Percentiles rank a stretch among this genome's conserved stretches.
Evolutionary conservation across 352 stramenopile genomes (phyloP).

Genomic region (Phytophthora meadii): DNA sequence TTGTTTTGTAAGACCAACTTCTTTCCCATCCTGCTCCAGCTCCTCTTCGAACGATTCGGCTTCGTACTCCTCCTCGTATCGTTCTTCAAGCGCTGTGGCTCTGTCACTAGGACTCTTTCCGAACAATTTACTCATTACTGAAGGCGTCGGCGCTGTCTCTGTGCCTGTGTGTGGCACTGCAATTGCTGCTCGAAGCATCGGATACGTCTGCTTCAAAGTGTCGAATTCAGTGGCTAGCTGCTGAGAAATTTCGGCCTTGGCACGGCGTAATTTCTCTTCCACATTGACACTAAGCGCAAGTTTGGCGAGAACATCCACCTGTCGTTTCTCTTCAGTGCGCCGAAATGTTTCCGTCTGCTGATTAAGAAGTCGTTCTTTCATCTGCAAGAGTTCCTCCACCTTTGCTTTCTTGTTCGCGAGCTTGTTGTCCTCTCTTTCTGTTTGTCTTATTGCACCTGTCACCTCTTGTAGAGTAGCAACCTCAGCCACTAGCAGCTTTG

Average conservation of each 20-base stretch:
- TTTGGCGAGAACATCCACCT: slow-evolving; percentile 50
- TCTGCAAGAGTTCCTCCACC: slow-evolving; percentile 43
- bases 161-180: not conserved
- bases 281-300: slow-evolving; percentile 50
- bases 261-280: slow-evolving; percentile 25
- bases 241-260: slow-evolving; percentile 39
- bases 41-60: slow-evolving; percentile 49
- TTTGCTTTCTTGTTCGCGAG: slow-evolving; percentile 54
- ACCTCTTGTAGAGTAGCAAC: slow-evolving; percentile 18
- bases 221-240: slow-evolving; percentile 42
- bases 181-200: slow-evolving; percentile 16
- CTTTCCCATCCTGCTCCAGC: slow-evolving; percentile 10
- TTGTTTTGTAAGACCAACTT: not conserved
- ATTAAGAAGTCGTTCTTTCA: slow-evolving; percentile 43
- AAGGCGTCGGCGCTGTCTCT: not conserved
- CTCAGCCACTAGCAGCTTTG: slow-evolving; percentile 52
- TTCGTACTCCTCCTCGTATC: slow-evolving; percentile 39
- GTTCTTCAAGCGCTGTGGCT: slow-evolving; percentile 10
- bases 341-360: slow-evolving; percentile 42
- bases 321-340: slow-evolving; percentile 47
- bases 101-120: slow-evolving; percentile 17
- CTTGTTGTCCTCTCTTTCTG: slow-evolving; percentile 28
- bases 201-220: slow-evolving; percentile 36
- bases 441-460: not conserved
- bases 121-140: slow-evolving; percentile 26